A percentile compares a stretch with the other conserved stretches of the same genome.
Evolutionary conservation across 176 grass and related monocot genomes (phyloP).

Genomic region (Aechmea fasciata): DNA sequence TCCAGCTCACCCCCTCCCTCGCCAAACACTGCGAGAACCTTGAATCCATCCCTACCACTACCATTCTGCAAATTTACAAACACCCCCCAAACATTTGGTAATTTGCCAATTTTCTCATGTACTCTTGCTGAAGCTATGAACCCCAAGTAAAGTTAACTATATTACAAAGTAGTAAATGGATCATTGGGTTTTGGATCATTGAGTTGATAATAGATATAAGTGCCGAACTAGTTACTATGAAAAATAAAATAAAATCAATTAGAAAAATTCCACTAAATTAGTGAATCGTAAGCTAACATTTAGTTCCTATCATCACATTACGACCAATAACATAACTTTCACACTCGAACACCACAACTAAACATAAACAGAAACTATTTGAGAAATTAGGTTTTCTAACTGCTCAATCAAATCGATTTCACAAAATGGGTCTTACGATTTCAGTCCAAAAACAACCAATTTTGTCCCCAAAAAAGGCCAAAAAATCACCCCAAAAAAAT

Average conservation of each 20-base stretch:
- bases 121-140: not conserved
- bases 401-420: too few relatives aligned
- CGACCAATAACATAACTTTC: not conserved
- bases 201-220: not conserved
- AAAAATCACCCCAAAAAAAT: not conserved
- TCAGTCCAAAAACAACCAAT: not conserved
- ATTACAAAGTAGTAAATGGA: not conserved
- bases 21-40: slow-evolving; percentile 63
- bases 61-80: slow-evolving; percentile 32
- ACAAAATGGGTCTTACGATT: not conserved
- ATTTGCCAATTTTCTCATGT: not conserved
- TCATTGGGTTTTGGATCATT: not conserved
- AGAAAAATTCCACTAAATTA: not conserved
- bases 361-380: not conserved
- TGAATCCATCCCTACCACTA: slow-evolving; percentile 56
- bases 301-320: not conserved
- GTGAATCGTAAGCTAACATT: not conserved
- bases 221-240: not conserved
- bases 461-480: not conserved
- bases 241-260: not conserved
- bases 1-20: slow-evolving; percentile 40
- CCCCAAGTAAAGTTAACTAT: slow-evolving; percentile 8
- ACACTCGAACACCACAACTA: not conserved
- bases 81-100: not conserved
- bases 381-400: not conserved